Conservation (phyloP, 2,329 filamentous ascomycete species). For the Apiospora sp. region DNA sequence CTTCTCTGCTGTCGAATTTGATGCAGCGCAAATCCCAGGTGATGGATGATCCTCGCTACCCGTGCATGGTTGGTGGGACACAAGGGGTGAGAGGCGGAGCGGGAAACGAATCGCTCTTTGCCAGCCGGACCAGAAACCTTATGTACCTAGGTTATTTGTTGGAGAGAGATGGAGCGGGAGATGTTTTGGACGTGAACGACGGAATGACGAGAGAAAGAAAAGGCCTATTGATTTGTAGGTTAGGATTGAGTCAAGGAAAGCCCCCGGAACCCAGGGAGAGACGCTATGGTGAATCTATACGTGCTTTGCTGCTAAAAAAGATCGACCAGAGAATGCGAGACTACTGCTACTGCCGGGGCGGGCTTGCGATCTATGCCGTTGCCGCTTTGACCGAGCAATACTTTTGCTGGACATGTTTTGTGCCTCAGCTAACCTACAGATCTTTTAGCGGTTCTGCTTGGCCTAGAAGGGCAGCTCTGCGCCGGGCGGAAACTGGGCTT, state of each 20-base stretch:
- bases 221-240: too few relatives aligned
- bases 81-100: not conserved
- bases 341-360: not conserved
- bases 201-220: too few relatives aligned
- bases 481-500: not conserved
- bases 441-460: not conserved
- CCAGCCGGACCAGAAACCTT: not conserved
- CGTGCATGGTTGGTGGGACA: not conserved
- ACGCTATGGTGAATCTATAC: not conserved
- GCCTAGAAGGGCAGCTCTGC: constrained; percentile 1
- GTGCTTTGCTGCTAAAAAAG: too few relatives aligned
- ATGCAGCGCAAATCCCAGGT: not conserved
- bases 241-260: too few relatives aligned
- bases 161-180: not conserved
- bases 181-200: not conserved
- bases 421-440: not conserved
- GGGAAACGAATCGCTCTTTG: not conserved
- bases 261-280: not conserved
- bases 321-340: too few relatives aligned
- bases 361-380: not conserved
- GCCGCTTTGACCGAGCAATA: not conserved
- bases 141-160: not conserved
- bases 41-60: not conserved
- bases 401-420: not conserved
- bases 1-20: not conserved